Evolutionary conservation across 768 basidiomycete genomes (phyloP).

Genomic region (Lactarius pseudohatsudake): DNA sequence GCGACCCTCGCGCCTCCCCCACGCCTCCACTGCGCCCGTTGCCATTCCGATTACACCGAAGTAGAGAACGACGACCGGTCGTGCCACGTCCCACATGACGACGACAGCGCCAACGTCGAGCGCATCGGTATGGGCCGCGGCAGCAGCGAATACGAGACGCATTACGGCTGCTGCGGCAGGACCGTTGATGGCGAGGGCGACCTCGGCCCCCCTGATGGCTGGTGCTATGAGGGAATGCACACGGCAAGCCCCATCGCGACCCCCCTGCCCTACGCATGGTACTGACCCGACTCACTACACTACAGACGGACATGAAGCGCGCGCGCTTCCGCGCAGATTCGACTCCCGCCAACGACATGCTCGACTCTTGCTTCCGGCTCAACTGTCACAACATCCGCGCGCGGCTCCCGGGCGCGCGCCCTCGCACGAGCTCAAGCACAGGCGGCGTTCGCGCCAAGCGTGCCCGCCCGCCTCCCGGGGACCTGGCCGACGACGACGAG

Average conservation of each 20-base stretch:
- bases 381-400: conserved; percentile 51
- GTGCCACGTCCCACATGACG: conserved; percentile 73
- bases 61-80: conserved; percentile 72
- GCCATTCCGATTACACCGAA: conserved; percentile 68
- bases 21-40: conserved; percentile 69
- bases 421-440: conserved; percentile 21
- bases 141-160: conserved; percentile 46
- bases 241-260: conserved; percentile 48
- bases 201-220: conserved; percentile 81
- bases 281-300: conserved; percentile 5
- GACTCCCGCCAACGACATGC: conserved; percentile 62
- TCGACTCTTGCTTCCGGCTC: conserved; percentile 55
- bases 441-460: conserved; percentile 33
- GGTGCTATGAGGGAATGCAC: conserved; percentile 84
- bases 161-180: conserved; percentile 73
- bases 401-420: conserved; percentile 27
- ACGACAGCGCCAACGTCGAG: conserved; percentile 76
- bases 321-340: conserved; percentile 81
- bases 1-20: conserved; percentile 63
- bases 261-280: background rate
- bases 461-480: conserved; percentile 28
- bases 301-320: conserved; percentile 68
- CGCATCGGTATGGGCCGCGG: conserved; percentile 45
- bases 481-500: conserved; percentile 27
- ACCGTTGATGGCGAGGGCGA: conserved; percentile 75